Percentiles rank a stretch among this genome's conserved stretches.
These are phyloP conservation scores for Erythrophleum fordii DNA, from an alignment of 306 rosid genomes.

Conservation along the genomic window DNA sequence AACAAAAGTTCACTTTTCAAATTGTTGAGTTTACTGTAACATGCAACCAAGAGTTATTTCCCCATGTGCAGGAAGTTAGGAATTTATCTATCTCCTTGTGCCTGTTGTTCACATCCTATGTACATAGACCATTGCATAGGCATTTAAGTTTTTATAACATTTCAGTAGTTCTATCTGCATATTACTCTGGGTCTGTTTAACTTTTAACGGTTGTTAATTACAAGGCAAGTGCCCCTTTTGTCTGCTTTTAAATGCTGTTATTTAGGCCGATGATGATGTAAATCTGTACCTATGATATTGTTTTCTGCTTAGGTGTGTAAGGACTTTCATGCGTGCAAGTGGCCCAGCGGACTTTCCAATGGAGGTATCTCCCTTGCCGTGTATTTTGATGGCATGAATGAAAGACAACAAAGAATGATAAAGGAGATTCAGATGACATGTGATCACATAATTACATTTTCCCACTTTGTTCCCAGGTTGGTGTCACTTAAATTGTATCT, in stretches of 20 bases:
- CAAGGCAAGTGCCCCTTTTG: slow-evolving; percentile 14
- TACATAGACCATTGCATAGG: background rate
- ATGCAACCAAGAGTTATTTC: slow-evolving; percentile 3
- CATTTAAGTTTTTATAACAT: background rate
- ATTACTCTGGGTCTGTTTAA: slow-evolving; percentile 6
- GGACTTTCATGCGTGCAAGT: slow-evolving; percentile 85
- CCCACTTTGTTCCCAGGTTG: slow-evolving; percentile 93
- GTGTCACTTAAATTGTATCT: slow-evolving; percentile 17
- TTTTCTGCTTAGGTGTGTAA: slow-evolving; percentile 67
- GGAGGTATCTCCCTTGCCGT: slow-evolving; percentile 69
- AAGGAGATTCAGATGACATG: slow-evolving; percentile 68
- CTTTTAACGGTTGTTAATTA: slow-evolving; percentile 1
- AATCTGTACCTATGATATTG: slow-evolving; percentile 8
- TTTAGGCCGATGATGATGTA: slow-evolving; percentile 4
- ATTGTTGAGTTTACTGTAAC: background rate
- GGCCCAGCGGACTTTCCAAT: slow-evolving; percentile 75
- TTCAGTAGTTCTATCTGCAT: background rate
- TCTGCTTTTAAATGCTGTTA: slow-evolving; percentile 20
- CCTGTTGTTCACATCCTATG: background rate
- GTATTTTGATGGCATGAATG: slow-evolving; percentile 82
- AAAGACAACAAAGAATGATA: slow-evolving; percentile 49
- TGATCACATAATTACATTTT: slow-evolving; percentile 73
- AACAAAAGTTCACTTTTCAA: background rate
- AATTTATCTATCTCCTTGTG: background rate
- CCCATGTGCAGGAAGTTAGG: background rate